Evolutionary conservation across 352 stramenopile species (phyloP), one percentile per base, ranked within the genome.

Genomic region (Nannochloropsis limnetica): DNA sequence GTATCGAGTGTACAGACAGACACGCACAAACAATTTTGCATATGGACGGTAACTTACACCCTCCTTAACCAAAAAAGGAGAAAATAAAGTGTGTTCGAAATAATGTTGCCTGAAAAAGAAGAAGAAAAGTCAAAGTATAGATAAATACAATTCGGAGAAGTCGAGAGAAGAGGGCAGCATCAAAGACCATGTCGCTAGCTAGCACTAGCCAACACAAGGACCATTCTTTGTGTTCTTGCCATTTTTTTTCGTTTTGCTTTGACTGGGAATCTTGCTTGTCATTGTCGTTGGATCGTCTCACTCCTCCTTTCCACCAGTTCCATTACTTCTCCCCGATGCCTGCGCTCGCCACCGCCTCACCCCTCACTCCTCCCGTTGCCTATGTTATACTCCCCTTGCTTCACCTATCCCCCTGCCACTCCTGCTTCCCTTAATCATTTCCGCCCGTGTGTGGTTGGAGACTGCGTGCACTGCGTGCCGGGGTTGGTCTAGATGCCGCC

Each of bases 401-500:
- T 49, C n/a, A n/a, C n/a, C n/a, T n/a, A n/a, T n/a, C 37, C 37
- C 1, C 8, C 37, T 49, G 8, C 37, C 37, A 6, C 11, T 49
- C 2, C 37, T 14, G 37, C 8, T 6, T 49, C 37, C 37, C 37
- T 20, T 44, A 44, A n/a, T n/a, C n/a, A n/a, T n/a, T 14, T 49
- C 37, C 17, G 37, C 37, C 8, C 37, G 11, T 49, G 11, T 49
- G 37, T 14, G 4, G 8, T 49, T 49, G 8, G 37, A 49, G 25
- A 20, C 61, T 8, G 61, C 61, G 20, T 0, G 61, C 61, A 20
- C 61, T 8, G 61, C 61, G 20, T 0, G 61, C 61, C 3, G 61
- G 61, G n/a, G 1, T 0, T 74, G 37, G 2, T 74, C 61, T 74
- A 74, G 61, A 74, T 74, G 61, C 88, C 90, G 85, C 93, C 93